Evolutionary conservation across 768 basidiomycete genomes (phyloP), one percentile per base, ranked within the genome.

Genomic region (Clitopilus passeckerianus): DNA sequence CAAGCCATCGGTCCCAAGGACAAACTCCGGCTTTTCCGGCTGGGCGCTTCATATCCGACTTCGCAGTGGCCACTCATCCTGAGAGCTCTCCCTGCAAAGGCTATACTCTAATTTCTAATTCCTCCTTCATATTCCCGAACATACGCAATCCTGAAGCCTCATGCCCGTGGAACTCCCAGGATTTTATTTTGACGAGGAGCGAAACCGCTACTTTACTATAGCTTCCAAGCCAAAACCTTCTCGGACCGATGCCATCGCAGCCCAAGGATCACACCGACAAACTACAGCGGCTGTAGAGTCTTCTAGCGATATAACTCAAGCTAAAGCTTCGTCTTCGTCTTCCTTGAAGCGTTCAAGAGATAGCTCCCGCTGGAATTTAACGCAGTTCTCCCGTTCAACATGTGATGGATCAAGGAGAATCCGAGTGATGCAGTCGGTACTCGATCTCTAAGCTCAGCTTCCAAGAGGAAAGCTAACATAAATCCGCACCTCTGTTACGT

Each of bases 91-190:
- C 37, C 37, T 41, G 37, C 37, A 14, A 41, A n/a, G 37, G 37
- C 37, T 41, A 14, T 15, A 41, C 37, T 41, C 37, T 41, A 41
- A 41, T 41, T 41, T n/a, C 37, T 22, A 50, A 50, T 50, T 50
- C 10, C 46, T 22, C 16, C 5, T 20, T 50, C 22, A 5, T 50
- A 16, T 50, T 50, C 46, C 10, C 18, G 46, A 50, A 18, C 12
- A n/a, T 18, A n/a, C 20, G 20, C 46, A 23, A 5, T 20, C 46
- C 46, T 50, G 46, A 23, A 50, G 46, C 46, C 22, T 23, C 6
- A 84, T 83, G 81, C 77, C 80, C 56, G 73, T 67, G 58, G 71
- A 80, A 12, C 74, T 86, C 10, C 82, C 85, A 54, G 86, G 86
- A 1, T 70, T 86, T 56, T 82, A 81, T 66, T 87, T 78, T 72